phyloP scores from a whole-genome alignment of 176 grass and related monocot genomes.

The Triticum dicoccoides region DNA sequence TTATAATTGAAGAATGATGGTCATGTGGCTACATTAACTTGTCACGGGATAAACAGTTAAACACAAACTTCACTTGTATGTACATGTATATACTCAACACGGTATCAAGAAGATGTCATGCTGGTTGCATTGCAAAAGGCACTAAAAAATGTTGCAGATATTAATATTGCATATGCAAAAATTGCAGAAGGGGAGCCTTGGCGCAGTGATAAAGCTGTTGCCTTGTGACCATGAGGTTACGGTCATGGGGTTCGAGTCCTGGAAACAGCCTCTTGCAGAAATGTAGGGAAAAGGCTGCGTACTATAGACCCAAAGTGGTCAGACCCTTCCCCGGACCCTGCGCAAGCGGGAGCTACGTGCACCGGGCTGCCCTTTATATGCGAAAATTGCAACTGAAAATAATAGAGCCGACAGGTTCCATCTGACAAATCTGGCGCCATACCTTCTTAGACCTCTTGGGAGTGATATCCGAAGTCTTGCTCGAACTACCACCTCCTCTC shows the following conservation, averaged over 20 bases:
- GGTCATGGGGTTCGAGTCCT: too few species aligned
- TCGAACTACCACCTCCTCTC: slow-evolving; percentile 48
- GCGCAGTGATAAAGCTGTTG: too few species aligned
- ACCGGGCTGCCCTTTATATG: background rate
- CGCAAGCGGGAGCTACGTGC: too few species aligned
- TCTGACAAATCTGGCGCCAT: background rate
- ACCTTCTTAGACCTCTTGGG: slow-evolving; percentile 75
- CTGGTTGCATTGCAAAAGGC: background rate
- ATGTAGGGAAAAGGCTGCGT: too few species aligned
- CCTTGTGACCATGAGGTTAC: too few species aligned
- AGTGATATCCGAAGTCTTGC: slow-evolving; percentile 44
- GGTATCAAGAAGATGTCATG: background rate
- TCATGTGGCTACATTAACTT: slow-evolving; percentile 15
- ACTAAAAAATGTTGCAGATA: background rate
- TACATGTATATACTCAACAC: background rate
- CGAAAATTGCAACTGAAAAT: background rate
- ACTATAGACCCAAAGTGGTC: too few species aligned
- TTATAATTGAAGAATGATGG: slow-evolving; percentile 1
- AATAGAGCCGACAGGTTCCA: slow-evolving; percentile 6
- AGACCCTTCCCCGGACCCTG: too few species aligned
- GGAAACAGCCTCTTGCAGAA: too few species aligned
- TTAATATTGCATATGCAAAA: background rate
- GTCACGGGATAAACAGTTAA: slow-evolving; percentile 21
- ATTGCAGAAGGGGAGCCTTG: background rate
- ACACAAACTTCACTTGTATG: slow-evolving; percentile 19